phyloP scores from a whole-genome alignment of 768 basidiomycete genomes.

The Thelephora aurantiotincta region DNA sequence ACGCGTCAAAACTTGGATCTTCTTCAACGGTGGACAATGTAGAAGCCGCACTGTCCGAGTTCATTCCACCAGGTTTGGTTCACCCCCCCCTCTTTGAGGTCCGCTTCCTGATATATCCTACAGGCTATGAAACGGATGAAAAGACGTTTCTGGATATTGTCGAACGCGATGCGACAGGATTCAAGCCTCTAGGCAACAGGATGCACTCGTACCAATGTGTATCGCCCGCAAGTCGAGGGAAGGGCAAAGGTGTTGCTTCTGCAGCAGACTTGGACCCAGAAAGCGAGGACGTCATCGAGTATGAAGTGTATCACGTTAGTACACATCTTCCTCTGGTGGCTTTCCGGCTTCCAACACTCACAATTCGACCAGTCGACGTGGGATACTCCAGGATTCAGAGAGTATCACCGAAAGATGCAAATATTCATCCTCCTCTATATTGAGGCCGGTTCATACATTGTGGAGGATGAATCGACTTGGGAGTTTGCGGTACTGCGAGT shows the following conservation, averaged over 20 bases:
- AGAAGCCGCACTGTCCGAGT: slow-evolving; percentile 58
- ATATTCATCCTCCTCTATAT: slow-evolving; percentile 89
- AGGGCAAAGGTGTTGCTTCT: slow-evolving; percentile 37
- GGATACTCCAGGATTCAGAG: slow-evolving; percentile 75
- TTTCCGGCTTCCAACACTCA: slow-evolving; percentile 1
- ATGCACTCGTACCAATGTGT: slow-evolving; percentile 68
- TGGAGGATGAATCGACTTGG: slow-evolving; percentile 89
- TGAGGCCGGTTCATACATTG: slow-evolving; percentile 90
- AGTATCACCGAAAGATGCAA: slow-evolving; percentile 89
- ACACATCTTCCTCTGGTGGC: background rate
- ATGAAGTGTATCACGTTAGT: slow-evolving; percentile 84
- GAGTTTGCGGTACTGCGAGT: slow-evolving; percentile 82
- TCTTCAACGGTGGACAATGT: slow-evolving; percentile 77
- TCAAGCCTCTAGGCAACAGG: slow-evolving; percentile 63
- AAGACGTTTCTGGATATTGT: slow-evolving; percentile 53
- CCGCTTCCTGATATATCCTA: background rate
- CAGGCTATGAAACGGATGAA: slow-evolving; percentile 62
- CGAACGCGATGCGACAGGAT: slow-evolving; percentile 62
- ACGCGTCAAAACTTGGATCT: slow-evolving; percentile 49
- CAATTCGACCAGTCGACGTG: slow-evolving; percentile 49
- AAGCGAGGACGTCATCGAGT: slow-evolving; percentile 52
- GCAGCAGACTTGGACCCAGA: slow-evolving; percentile 26
- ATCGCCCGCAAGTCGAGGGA: slow-evolving; percentile 26
- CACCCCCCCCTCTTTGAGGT: background rate
- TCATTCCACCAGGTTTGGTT: slow-evolving; percentile 59